Base-by-base conservation (phyloP, 2,329 filamentous ascomycete species). In the Aaosphaeria arxii region DNA sequence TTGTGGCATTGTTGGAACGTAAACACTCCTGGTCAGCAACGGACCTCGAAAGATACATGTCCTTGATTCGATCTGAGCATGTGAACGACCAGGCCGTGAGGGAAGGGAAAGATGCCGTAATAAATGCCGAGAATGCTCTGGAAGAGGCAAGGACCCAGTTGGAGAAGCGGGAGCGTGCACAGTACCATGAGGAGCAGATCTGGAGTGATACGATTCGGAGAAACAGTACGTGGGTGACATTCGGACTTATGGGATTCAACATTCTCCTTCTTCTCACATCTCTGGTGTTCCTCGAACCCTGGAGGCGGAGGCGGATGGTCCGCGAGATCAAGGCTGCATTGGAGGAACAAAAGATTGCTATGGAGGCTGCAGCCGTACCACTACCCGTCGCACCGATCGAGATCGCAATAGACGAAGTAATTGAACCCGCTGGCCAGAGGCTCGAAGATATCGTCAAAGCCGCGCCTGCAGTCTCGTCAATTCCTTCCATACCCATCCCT, bases 101-200 rank as follows among this genome's bases (percentile, higher is more conserved):
- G 29, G 78, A 82, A 47, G 85, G 89, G 2, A 86, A 89, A 56
- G 84, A 88, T 49, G 78, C 80, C 11, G 79, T 97, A 29, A 84
- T 84, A 11, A 80, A 84, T 50, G 85, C 89, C 2, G 94, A 99
- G 74, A 80, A 82, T 40, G 83, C 89, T 31, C 84, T 95, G 51
- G 88, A 96, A 71, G 85, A 88, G 52, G 81, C 91, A 1, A 82
- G 85, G 47, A 82, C 85, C 45, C 82, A 85, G 60, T 76, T 99
- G 46, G 92, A 88, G 66, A 85, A 87, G 52, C 85, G 86, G 44
- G 96, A 97, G 59, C 77, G 96, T 44, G 88, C 88, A 52, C 84
- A 95, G 51, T 99, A 99, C 71, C 94, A 99, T 70, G 94, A 99
- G 74, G 94, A 99, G 75, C 94, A 99, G 75, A 95, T 99, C 48